Percentiles rank a stretch among this genome's conserved stretches.
Evolutionary conservation across 345 rosid species (phyloP).

Genomic region (Gossypium bickii): DNA sequence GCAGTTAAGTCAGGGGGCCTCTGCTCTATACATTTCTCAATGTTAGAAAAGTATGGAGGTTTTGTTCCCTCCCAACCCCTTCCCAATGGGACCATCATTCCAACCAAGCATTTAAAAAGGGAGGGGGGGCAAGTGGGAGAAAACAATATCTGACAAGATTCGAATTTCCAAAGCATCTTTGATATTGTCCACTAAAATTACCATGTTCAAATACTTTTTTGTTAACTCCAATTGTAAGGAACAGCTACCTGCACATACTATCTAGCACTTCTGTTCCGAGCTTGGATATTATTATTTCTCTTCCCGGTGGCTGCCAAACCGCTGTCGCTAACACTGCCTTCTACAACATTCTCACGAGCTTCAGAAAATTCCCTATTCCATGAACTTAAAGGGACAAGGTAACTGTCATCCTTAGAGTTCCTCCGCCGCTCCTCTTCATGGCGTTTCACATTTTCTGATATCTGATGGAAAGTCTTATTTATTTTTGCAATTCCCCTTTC

Average conservation of each 20-base stretch:
- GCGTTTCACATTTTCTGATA: conserved; percentile 86
- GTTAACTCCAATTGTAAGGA: neutral
- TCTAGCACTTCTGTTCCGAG: conserved; percentile 37
- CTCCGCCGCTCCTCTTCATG: conserved; percentile 54
- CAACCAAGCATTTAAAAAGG: neutral
- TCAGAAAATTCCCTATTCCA: conserved; percentile 83
- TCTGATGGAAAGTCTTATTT: conserved; percentile 73
- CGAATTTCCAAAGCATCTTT: conserved; percentile 7
- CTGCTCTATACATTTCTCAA: conserved; percentile 22
- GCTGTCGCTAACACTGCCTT: conserved; percentile 92
- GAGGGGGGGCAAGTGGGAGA: neutral
- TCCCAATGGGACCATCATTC: neutral
- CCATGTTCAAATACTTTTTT: conserved; percentile 10
- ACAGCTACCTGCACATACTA: conserved; percentile 10
- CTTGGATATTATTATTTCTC: conserved; percentile 38
- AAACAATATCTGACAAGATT: neutral
- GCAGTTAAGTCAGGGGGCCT: neutral
- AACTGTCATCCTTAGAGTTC: conserved; percentile 77
- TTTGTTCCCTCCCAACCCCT: neutral
- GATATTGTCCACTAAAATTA: neutral
- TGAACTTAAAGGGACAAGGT: conserved; percentile 69
- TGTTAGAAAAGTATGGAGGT: conserved; percentile 16
- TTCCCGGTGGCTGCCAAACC: conserved; percentile 53
- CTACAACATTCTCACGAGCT: conserved; percentile 53
- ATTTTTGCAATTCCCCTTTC: conserved; percentile 93